A percentile compares a stretch with the other conserved stretches of the same genome.
phyloP scores from a whole-genome alignment of 73 alveolate species.

The Paramecium pentaurelia region DNA sequence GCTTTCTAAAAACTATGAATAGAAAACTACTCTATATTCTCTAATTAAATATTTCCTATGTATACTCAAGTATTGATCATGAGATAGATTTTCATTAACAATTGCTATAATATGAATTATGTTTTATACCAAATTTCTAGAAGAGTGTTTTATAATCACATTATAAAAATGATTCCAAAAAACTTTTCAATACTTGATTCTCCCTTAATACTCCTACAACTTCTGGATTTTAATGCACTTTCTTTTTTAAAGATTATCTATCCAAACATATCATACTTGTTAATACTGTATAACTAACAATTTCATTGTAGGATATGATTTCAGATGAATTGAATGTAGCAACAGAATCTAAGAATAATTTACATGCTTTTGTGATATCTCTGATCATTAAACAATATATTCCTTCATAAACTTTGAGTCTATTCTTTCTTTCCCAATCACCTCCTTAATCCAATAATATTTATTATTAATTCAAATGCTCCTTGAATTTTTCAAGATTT shows the following conservation, averaged over 20 bases:
- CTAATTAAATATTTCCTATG: slow-evolving; percentile 86
- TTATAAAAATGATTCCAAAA: background rate
- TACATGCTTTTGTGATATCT: slow-evolving; percentile 84
- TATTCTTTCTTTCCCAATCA: slow-evolving; percentile 95
- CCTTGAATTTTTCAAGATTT: slow-evolving; percentile 65
- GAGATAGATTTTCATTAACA: slow-evolving; percentile 71
- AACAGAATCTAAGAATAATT: slow-evolving; percentile 80
- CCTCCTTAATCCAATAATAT: slow-evolving; percentile 83
- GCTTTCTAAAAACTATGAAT: slow-evolving; percentile 73
- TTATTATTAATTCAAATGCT: slow-evolving; percentile 66
- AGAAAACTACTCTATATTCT: slow-evolving; percentile 89
- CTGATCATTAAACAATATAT: slow-evolving; percentile 80
- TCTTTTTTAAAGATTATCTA: slow-evolving; percentile 79
- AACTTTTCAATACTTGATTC: background rate
- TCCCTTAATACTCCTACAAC: slow-evolving; percentile 11
- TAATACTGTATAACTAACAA: slow-evolving; percentile 87
- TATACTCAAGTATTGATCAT: slow-evolving; percentile 78
- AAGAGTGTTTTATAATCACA: slow-evolving; percentile 10
- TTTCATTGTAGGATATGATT: slow-evolving; percentile 80
- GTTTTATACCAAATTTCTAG: background rate
- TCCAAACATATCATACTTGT: slow-evolving; percentile 83
- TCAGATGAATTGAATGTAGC: slow-evolving; percentile 90
- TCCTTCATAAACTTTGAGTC: slow-evolving; percentile 91
- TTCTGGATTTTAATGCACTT: slow-evolving; percentile 50
- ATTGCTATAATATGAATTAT: background rate